A percentile compares a stretch with the other conserved stretches of the same genome.
These are phyloP conservation scores for Sclerospora graminicola DNA, from an alignment of 352 stramenopile genomes.

Conservation along the genomic window DNA sequence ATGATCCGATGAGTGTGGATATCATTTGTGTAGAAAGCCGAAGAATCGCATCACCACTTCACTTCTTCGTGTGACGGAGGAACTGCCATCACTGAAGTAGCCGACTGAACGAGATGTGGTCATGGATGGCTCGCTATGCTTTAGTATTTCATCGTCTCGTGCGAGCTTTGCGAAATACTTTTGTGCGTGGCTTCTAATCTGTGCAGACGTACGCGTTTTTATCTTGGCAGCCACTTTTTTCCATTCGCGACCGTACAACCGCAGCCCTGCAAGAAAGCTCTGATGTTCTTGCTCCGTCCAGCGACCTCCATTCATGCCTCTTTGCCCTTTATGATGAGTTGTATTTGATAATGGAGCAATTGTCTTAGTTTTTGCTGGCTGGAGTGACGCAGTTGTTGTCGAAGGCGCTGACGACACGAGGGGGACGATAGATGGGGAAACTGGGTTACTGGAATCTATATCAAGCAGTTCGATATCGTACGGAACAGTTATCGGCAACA, in stretches of 20 bases:
- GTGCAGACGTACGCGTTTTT: slow-evolving; percentile 78
- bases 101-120: slow-evolving; percentile 12
- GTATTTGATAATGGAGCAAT: slow-evolving; percentile 19
- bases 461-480: slow-evolving; percentile 10
- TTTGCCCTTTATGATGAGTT: slow-evolving; percentile 37
- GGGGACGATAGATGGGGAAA: slow-evolving; percentile 20
- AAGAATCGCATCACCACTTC: slow-evolving; percentile 37
- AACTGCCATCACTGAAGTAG: slow-evolving; percentile 61
- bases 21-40: no score
- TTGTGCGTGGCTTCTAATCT: slow-evolving; percentile 78
- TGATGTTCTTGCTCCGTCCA: slow-evolving; percentile 95
- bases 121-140: slow-evolving; percentile 24
- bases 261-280: slow-evolving; percentile 89
- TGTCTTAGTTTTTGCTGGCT: slow-evolving; percentile 10
- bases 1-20: slow-evolving; percentile 1
- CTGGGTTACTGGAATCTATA: slow-evolving; percentile 7
- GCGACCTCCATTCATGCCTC: slow-evolving; percentile 82
- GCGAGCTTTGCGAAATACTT: slow-evolving; percentile 85
- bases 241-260: slow-evolving; percentile 94
- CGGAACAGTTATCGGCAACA: slow-evolving; percentile 8
- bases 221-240: slow-evolving; percentile 91
- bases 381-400: slow-evolving; percentile 14
- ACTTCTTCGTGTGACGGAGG: slow-evolving; percentile 43
- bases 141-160: slow-evolving; percentile 60
- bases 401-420: slow-evolving; percentile 19